phyloP scores from a whole-genome alignment of 2,329 filamentous ascomycete genomes.

The Nakataea oryzae region DNA sequence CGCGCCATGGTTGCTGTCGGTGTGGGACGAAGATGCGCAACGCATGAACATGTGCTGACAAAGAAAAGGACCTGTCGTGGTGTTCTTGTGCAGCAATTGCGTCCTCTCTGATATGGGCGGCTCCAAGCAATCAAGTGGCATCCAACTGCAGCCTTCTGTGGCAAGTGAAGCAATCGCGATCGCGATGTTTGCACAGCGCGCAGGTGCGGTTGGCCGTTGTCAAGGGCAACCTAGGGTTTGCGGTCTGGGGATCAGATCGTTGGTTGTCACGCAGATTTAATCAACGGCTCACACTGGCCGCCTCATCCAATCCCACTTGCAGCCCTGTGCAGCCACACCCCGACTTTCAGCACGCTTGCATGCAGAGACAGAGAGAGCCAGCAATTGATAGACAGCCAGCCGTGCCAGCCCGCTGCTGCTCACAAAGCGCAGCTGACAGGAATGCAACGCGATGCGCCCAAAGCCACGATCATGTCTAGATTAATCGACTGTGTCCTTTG shows the following conservation, averaged over 20 bases:
- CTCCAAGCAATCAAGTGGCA: neutral
- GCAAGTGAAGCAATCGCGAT: neutral
- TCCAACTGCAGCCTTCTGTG: neutral
- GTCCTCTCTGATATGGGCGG: neutral
- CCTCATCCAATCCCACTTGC: neutral
- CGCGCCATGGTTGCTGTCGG: slow-evolving; percentile 5
- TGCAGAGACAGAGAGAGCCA: too few species aligned
- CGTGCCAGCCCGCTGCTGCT: too few species aligned
- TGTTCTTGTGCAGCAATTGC: neutral
- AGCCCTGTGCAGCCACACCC: too few species aligned
- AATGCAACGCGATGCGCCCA: neutral
- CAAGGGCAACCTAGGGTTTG: slow-evolving; percentile 4
- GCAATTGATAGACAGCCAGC: too few species aligned
- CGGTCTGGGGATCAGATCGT: too few species aligned
- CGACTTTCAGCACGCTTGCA: neutral
- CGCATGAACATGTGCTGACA: neutral
- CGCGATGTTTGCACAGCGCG: neutral
- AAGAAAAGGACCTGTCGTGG: neutral
- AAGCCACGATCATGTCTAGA: too few species aligned
- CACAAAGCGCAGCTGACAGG: too few species aligned
- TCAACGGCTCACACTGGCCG: neutral
- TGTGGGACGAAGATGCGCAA: too few species aligned
- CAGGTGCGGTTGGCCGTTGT: slow-evolving; percentile 1
- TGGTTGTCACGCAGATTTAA: neutral
- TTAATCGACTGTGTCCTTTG: neutral